Conservation (phyloP, 768 basidiomycete species). For the Panaeolus cyanescens region DNA sequence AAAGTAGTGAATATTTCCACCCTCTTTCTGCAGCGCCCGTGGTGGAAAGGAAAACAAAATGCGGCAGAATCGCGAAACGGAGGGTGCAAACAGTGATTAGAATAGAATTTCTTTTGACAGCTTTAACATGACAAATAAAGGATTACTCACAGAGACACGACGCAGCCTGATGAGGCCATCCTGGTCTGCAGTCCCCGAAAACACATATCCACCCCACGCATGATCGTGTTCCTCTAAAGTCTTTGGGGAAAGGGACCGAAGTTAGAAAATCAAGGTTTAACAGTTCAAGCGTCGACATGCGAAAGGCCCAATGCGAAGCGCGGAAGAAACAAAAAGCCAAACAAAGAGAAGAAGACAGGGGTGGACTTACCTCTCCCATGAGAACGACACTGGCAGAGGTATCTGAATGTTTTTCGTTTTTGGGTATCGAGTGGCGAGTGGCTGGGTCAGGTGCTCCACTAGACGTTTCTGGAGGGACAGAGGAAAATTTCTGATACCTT, state of each 20-base stretch:
- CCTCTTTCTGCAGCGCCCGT: slow-evolving; percentile 36
- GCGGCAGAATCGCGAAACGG: background rate
- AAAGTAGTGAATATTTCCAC: slow-evolving; percentile 47
- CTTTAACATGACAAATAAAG: slow-evolving; percentile 3
- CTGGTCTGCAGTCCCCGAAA: slow-evolving; percentile 56
- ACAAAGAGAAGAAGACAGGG: slow-evolving; percentile 1
- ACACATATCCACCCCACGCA: slow-evolving; percentile 69
- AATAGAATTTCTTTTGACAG: background rate
- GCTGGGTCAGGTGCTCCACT: background rate
- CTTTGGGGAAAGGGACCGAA: slow-evolving; percentile 28
- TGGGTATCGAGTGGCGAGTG: background rate
- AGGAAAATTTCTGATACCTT: slow-evolving; percentile 18
- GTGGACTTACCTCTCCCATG: slow-evolving; percentile 41
- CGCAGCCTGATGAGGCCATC: slow-evolving; percentile 64
- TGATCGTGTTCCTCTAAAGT: slow-evolving; percentile 54
- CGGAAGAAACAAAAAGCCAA: background rate
- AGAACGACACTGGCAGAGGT: slow-evolving; percentile 18
- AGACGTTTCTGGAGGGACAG: background rate
- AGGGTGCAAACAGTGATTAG: background rate
- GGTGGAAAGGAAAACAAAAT: slow-evolving; percentile 5
- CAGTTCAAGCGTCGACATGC: background rate
- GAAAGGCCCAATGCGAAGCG: background rate
- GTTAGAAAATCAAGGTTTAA: slow-evolving; percentile 11
- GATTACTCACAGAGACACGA: slow-evolving; percentile 57
- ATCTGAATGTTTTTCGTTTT: background rate